A percentile compares a stretch with the other conserved stretches of the same genome.
phyloP scores from a whole-genome alignment of 768 basidiomycete species.

The Tephrocybe sp. region DNA sequence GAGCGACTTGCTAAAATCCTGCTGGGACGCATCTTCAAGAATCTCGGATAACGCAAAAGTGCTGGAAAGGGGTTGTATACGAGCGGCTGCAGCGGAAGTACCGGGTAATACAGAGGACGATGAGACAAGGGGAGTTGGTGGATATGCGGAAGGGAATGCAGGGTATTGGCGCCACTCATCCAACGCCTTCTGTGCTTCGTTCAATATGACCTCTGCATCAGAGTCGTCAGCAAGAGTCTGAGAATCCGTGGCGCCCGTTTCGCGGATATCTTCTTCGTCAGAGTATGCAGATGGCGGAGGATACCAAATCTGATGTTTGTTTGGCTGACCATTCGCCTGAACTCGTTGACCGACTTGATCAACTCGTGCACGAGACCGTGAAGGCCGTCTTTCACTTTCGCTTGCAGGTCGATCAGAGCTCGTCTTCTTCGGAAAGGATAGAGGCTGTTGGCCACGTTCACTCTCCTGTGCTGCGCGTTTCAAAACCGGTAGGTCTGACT shows the following conservation, averaged over 20 bases:
- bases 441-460: slow-evolving; percentile 1
- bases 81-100: slow-evolving; percentile 1
- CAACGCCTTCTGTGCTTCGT: slow-evolving; percentile 27
- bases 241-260: slow-evolving; percentile 5
- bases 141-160: slow-evolving; percentile 76
- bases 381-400: slow-evolving; percentile 1
- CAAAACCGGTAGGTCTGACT: not conserved
- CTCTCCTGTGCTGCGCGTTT: slow-evolving; percentile 1
- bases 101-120: slow-evolving; percentile 27
- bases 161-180: slow-evolving; percentile 78
- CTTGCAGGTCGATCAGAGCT: slow-evolving; percentile 1
- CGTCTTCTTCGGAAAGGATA: slow-evolving; percentile 14
- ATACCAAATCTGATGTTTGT: slow-evolving; percentile 54
- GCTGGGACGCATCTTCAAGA: slow-evolving; percentile 38
- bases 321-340: slow-evolving; percentile 3
- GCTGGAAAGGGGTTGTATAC: slow-evolving; percentile 3
- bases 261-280: slow-evolving; percentile 30
- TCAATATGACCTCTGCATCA: not conserved
- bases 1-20: slow-evolving; percentile 76
- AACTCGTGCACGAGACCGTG: slow-evolving; percentile 4
- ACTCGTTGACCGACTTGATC: slow-evolving; percentile 13
- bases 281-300: slow-evolving; percentile 52
- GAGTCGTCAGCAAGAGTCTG: slow-evolving; percentile 5
- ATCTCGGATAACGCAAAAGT: slow-evolving; percentile 31
- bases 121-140: slow-evolving; percentile 59